Evolutionary conservation across 2,329 filamentous ascomycete genomes (phyloP), one percentile per base, ranked within the genome.

Genomic region (Penicillium sp.): DNA sequence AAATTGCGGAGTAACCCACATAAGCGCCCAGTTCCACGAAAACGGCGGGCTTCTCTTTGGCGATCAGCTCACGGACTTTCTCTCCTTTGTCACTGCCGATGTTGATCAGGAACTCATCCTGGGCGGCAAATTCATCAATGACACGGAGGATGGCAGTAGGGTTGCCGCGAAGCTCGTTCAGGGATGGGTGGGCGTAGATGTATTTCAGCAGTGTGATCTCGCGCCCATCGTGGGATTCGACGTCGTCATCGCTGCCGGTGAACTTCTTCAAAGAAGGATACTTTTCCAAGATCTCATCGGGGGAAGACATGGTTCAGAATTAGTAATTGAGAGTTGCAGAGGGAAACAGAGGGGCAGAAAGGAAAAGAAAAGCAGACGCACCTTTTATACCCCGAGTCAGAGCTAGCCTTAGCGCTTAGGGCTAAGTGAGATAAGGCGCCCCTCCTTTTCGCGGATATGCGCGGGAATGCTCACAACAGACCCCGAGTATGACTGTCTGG

Each of bases 91-190:
- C 42, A 7, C 20, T 30, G n/a, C 45, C 42, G 4, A 44, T 41
- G 17, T 45, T 51, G 18, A 51, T 48, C 3, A 51, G 43, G n/a
- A 43, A 46, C 7, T 47, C 39, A 14, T 45, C 15, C 6, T 39
- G 25, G 1, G 33, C 39, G 21, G 41, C 41, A 11, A 48, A 48
- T 17, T 46, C 41, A 21, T 51, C 45, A 21, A 51, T 51, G 2
- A 35, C 35, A 13, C 16, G 21, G 13, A 42, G 26, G 18, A 51
- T 41, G 5, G 25, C 30, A 1, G 33, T 10, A 4, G 48, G 45
- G 3, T 42, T 45, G 31, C 33, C 33, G 16, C 47, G 44, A 13
- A 50, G 34, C 10, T 37, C 11, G 7, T 41, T 20, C 3, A 47
- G 39, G 3, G 35, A 35, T 11, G 47, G 37, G 20, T 44, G 43